A percentile compares a stretch with the other conserved stretches of the same genome.
These are phyloP conservation scores for Flammula alnicola DNA, from an alignment of 1,284 basidiomycete species.

Conservation along the genomic window DNA sequence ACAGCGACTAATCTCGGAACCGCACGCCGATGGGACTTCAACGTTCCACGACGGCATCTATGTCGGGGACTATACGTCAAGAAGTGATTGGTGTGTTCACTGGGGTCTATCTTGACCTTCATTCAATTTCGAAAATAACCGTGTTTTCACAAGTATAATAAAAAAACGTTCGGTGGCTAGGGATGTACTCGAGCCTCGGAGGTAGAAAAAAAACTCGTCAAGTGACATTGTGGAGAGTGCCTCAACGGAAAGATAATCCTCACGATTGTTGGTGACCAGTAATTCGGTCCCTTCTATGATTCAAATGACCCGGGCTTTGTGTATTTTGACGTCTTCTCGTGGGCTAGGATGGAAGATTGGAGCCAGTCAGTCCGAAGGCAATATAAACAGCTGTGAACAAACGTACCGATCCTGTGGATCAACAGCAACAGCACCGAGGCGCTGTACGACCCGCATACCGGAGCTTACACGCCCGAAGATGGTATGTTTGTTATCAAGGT, in stretches of 20 bases:
- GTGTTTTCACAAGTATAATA: conserved; percentile 11
- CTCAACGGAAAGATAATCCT: conserved; percentile 7
- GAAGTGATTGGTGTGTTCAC: not conserved
- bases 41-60: conserved; percentile 15
- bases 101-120: conserved; percentile 3
- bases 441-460: conserved; percentile 87
- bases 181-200: conserved; percentile 2
- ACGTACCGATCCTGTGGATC: conserved; percentile 79
- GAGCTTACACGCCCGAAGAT: conserved; percentile 89
- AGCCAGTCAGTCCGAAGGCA: conserved; percentile 13
- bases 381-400: conserved; percentile 10
- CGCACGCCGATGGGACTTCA: conserved; percentile 11
- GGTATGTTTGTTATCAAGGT: conserved; percentile 91
- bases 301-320: conserved; percentile 66
- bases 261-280: not conserved
- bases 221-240: conserved; percentile 6
- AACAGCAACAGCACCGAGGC: conserved; percentile 79
- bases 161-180: conserved; percentile 1
- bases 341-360: conserved; percentile 52
- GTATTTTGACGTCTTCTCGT: conserved; percentile 79
- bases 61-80: conserved; percentile 21
- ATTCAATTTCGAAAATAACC: conserved; percentile 20
- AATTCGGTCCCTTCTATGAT: not conserved
- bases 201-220: conserved; percentile 7
- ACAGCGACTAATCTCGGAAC: conserved; percentile 17